Evolutionary conservation across 306 rosid species (phyloP).

Genomic region (Herpetospermum pedunculosum): DNA sequence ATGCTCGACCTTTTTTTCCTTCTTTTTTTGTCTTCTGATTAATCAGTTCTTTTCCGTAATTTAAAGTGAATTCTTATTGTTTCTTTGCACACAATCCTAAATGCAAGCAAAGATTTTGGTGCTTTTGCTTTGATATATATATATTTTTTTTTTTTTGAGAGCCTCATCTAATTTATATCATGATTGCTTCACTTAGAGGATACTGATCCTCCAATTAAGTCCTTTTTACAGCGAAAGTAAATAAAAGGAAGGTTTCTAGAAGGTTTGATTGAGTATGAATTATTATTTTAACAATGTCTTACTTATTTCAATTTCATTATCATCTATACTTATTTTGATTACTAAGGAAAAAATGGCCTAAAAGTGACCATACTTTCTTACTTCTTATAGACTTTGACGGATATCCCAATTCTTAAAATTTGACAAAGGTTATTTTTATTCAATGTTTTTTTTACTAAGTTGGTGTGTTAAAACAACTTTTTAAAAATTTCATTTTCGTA

Average conservation of each 20-base stretch:
- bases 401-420: neutral
- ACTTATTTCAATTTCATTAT: neutral
- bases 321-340: neutral
- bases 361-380: neutral
- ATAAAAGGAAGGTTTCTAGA: neutral
- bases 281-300: neutral
- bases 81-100: slow-evolving; percentile 5
- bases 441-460: neutral
- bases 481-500: no score
- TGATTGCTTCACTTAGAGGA: slow-evolving; percentile 13
- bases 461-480: neutral
- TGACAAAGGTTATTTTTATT: neutral
- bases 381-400: neutral
- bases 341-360: neutral
- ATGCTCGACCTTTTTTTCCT: neutral
- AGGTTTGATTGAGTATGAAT: neutral
- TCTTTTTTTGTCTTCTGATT: neutral
- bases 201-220: slow-evolving; percentile 11
- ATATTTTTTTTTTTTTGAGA: neutral
- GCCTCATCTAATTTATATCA: neutral
- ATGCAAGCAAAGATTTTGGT: neutral
- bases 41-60: neutral
- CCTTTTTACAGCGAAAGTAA: neutral
- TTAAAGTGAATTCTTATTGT: neutral
- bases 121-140: no score